Conservation (phyloP, 805 yeast species). For the Nakazawaea wyomingensis region DNA sequence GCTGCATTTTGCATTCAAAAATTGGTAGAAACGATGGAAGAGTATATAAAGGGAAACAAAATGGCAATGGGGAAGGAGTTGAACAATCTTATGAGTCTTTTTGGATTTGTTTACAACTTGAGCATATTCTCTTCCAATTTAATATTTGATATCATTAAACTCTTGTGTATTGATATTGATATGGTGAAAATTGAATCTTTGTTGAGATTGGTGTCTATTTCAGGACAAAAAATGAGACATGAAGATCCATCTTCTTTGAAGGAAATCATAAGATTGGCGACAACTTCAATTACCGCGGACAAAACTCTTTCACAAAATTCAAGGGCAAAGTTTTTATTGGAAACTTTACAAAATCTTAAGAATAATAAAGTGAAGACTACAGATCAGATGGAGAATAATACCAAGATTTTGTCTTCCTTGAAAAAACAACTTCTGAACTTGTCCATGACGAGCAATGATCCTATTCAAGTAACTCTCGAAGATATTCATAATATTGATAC, state of each 20-base stretch:
- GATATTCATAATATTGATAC: constrained; percentile 76
- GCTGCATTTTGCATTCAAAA: constrained; percentile 84
- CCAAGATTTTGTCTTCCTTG: constrained; percentile 49
- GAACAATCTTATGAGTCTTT: constrained; percentile 59
- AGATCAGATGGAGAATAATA: constrained; percentile 44
- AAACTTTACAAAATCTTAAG: constrained; percentile 78
- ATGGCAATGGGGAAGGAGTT: constrained; percentile 27
- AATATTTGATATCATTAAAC: constrained; percentile 65
- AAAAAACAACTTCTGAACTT: constrained; percentile 59
- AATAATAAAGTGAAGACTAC: constrained; percentile 66
- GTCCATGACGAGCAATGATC: constrained; percentile 50
- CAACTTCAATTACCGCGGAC: constrained; percentile 36
- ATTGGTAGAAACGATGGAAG: constrained; percentile 65
- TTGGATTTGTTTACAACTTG: constrained; percentile 73
- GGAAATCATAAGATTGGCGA: constrained; percentile 63
- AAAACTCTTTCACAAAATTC: constrained; percentile 38
- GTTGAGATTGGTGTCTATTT: constrained; percentile 61
- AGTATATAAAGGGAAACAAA: constrained; percentile 25
- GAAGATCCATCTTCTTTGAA: constrained; percentile 88
- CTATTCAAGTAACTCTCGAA: constrained; percentile 75
- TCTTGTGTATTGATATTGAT: constrained; percentile 39
- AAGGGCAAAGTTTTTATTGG: constrained; percentile 78
- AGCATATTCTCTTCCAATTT: constrained; percentile 70
- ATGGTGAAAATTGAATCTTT: constrained; percentile 77
- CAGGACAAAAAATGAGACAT: constrained; percentile 80